Conservation (phyloP, 1,284 basidiomycete genomes). For the Kalmanozyma brasiliensis region DNA sequence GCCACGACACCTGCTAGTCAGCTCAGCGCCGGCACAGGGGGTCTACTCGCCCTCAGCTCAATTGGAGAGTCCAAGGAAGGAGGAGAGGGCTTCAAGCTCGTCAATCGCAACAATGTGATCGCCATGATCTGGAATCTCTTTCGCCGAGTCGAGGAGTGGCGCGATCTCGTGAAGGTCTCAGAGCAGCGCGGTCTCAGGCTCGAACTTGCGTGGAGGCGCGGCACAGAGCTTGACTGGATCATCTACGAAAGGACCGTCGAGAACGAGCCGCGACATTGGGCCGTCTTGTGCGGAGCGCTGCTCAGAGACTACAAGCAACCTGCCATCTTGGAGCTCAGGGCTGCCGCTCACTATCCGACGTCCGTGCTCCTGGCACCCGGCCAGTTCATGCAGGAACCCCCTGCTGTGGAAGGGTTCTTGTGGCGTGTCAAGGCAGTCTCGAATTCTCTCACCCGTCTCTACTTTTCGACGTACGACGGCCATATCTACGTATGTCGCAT, state of each 20-base stretch:
- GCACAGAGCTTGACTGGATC: slow-evolving; percentile 81
- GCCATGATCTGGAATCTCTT: slow-evolving; percentile 71
- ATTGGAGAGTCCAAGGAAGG: slow-evolving; percentile 38
- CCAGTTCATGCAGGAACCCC: slow-evolving; percentile 76
- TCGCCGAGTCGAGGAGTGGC: slow-evolving; percentile 74
- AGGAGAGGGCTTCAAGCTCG: slow-evolving; percentile 70
- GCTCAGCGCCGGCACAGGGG: slow-evolving; percentile 13
- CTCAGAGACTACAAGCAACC: slow-evolving; percentile 71
- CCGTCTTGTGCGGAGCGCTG: slow-evolving; percentile 78
- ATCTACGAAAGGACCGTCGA: slow-evolving; percentile 77
- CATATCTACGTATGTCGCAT: slow-evolving; percentile 76
- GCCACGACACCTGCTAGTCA: slow-evolving; percentile 24
- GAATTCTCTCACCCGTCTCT: slow-evolving; percentile 75
- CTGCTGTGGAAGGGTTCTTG: slow-evolving; percentile 81
- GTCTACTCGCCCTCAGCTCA: slow-evolving; percentile 25
- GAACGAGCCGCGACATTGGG: slow-evolving; percentile 76
- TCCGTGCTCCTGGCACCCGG: slow-evolving; percentile 73
- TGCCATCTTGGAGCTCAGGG: slow-evolving; percentile 77
- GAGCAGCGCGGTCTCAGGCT: slow-evolving; percentile 74
- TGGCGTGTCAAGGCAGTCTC: slow-evolving; percentile 75
- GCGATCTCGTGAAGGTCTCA: slow-evolving; percentile 73
- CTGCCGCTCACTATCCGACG: slow-evolving; percentile 76
- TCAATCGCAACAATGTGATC: slow-evolving; percentile 75
- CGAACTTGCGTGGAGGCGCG: slow-evolving; percentile 80
- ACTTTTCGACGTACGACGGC: slow-evolving; percentile 79